A percentile compares a stretch with the other conserved stretches of the same genome.
Evolutionary conservation across 306 rosid species (phyloP).

Genomic region (Purshia tridentata): DNA sequence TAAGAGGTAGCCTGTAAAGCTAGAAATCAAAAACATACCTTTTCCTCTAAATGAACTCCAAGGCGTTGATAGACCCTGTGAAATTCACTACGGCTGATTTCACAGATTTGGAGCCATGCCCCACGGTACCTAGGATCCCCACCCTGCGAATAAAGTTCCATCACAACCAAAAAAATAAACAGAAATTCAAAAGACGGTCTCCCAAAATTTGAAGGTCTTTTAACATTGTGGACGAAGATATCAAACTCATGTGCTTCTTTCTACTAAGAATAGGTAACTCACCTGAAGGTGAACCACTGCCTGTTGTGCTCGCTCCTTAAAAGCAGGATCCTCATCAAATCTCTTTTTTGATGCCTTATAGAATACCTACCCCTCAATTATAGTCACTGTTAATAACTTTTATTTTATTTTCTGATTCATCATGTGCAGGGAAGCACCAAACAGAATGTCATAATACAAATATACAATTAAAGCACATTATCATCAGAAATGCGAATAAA

Average conservation of each 20-base stretch:
- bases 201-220: background rate
- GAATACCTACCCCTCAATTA: slow-evolving; percentile 50
- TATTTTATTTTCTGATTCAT: slow-evolving; percentile 7
- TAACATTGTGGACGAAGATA: slow-evolving; percentile 3
- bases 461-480: background rate
- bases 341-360: slow-evolving; percentile 86
- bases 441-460: background rate
- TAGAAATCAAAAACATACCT: slow-evolving; percentile 40
- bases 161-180: background rate
- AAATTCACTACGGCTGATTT: slow-evolving; percentile 82
- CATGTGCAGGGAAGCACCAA: background rate
- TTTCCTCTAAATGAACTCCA: slow-evolving; percentile 77
- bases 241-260: slow-evolving; percentile 5
- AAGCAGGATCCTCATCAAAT: slow-evolving; percentile 77
- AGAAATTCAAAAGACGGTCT: background rate
- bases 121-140: slow-evolving; percentile 66
- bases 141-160: slow-evolving; percentile 44
- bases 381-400: slow-evolving; percentile 9
- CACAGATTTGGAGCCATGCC: slow-evolving; percentile 89
- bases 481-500: background rate
- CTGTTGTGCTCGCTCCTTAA: slow-evolving; percentile 82
- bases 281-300: slow-evolving; percentile 94
- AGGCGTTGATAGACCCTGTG: slow-evolving; percentile 81
- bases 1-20: background rate
- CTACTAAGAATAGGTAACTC: slow-evolving; percentile 17